Evolutionary conservation across 805 yeast genomes (phyloP).

Genomic region (Yarrowia sp.): DNA sequence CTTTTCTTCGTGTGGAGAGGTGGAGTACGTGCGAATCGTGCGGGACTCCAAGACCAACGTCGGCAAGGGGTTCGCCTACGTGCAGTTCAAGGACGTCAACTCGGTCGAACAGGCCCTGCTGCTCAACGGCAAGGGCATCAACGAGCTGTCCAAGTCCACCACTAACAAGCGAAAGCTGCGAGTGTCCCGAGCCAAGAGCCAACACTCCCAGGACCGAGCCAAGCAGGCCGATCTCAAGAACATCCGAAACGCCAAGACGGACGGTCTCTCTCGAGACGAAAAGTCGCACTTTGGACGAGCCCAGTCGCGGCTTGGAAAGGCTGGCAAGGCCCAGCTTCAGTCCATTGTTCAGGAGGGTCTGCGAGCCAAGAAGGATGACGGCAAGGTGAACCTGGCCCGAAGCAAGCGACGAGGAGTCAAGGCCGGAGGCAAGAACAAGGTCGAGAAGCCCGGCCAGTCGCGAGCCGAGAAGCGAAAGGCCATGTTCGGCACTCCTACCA

Average conservation of each 20-base stretch:
- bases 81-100: slow-evolving; percentile 74
- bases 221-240: slow-evolving; percentile 26
- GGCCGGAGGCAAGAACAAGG: slow-evolving; percentile 47
- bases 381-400: slow-evolving; percentile 37
- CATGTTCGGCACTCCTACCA: slow-evolving; percentile 13
- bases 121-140: slow-evolving; percentile 70
- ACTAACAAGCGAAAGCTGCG: slow-evolving; percentile 67
- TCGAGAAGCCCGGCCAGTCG: slow-evolving; percentile 45
- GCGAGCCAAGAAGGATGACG: slow-evolving; percentile 74
- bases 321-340: slow-evolving; percentile 71
- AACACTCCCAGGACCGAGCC: slow-evolving; percentile 44
- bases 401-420: slow-evolving; percentile 48
- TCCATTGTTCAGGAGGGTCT: slow-evolving; percentile 68
- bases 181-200: slow-evolving; percentile 46
- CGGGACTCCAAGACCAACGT: slow-evolving; percentile 92
- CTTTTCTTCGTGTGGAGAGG: slow-evolving; percentile 70
- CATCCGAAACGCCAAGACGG: slow-evolving; percentile 47
- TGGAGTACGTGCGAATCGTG: slow-evolving; percentile 87
- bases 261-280: slow-evolving; percentile 65
- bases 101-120: slow-evolving; percentile 83
- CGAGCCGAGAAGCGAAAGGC: slow-evolving; percentile 35
- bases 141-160: slow-evolving; percentile 28
- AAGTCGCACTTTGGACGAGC: slow-evolving; percentile 84
- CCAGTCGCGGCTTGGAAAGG: slow-evolving; percentile 72
- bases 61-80: slow-evolving; percentile 97